These are phyloP conservation scores for Candida sithepensis DNA, from an alignment of 805 yeast genomes.

Conservation along the genomic window DNA sequence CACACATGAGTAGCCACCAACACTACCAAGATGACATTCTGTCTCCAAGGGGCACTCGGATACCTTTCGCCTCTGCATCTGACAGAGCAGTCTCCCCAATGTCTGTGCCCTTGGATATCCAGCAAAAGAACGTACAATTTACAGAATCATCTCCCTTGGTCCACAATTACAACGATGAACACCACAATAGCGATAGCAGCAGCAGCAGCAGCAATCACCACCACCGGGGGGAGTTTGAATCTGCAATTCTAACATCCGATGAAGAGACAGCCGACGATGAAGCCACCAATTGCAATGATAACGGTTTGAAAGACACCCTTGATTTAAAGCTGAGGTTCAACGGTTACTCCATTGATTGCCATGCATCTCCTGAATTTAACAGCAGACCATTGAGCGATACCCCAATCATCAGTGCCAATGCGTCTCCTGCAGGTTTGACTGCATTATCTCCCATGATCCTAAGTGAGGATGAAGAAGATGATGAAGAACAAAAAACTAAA, in stretches of 20 bases:
- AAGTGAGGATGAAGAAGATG: constrained; percentile 18
- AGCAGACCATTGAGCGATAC: constrained; percentile 74
- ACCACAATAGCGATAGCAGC: too few relatives aligned
- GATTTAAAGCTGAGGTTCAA: constrained; percentile 4
- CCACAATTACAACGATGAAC: too few relatives aligned
- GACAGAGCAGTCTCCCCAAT: constrained; percentile 17
- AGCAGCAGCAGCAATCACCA: too few relatives aligned
- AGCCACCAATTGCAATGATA: neutral
- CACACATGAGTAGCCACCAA: neutral
- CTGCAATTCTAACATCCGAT: constrained; percentile 24
- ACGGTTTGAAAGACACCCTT: neutral
- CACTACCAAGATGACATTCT: neutral
- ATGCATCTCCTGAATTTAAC: constrained; percentile 52
- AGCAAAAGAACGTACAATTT: constrained; percentile 19
- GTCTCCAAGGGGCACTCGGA: neutral
- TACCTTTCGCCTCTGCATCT: neutral
- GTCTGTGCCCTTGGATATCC: constrained; percentile 5
- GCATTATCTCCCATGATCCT: constrained; percentile 23
- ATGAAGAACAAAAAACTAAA: neutral
- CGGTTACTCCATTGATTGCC: constrained; percentile 7
- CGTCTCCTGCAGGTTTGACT: constrained; percentile 43
- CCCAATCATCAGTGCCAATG: constrained; percentile 55
- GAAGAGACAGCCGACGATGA: constrained; percentile 13
- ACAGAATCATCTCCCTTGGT: constrained; percentile 14
- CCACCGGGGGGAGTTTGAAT: constrained; percentile 12